phyloP scores from a whole-genome alignment of 1,284 basidiomycete genomes.

The Pseudomicrostroma phylloplanum region DNA sequence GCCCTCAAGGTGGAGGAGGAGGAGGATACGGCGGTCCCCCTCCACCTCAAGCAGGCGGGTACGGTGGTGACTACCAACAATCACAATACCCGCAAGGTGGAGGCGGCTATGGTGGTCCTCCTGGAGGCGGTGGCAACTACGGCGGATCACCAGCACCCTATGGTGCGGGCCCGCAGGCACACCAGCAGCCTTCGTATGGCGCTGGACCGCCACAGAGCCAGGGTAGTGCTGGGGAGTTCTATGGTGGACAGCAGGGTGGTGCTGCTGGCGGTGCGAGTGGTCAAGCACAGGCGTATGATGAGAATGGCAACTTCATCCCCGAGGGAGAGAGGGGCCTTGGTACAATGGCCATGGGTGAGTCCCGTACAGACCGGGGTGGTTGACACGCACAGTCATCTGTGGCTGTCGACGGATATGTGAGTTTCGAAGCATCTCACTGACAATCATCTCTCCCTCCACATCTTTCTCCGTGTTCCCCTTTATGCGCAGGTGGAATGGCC shows the following conservation, averaged over 20 bases:
- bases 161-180: slow-evolving; percentile 1
- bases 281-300: slow-evolving; percentile 26
- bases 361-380: neutral
- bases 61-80: neutral
- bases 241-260: slow-evolving; percentile 9
- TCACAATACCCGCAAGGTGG: slow-evolving; percentile 2
- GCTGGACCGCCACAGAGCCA: slow-evolving; percentile 3
- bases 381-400: no score
- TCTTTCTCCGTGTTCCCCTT: neutral
- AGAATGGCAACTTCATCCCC: slow-evolving; percentile 31
- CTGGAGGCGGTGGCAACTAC: neutral
- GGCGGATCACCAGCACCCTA: neutral
- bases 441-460: neutral
- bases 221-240: neutral
- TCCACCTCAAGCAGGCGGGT: neutral
- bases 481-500: slow-evolving; percentile 17
- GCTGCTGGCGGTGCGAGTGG: slow-evolving; percentile 17
- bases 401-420: neutral
- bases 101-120: no score
- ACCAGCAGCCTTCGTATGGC: slow-evolving; percentile 3
- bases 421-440: neutral
- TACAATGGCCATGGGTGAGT: slow-evolving; percentile 34
- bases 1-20: neutral
- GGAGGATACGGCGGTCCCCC: neutral
- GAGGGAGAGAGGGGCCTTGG: slow-evolving; percentile 36